Evolutionary conservation across 441 rosid species (phyloP), one percentile per base, ranked within the genome.

Genomic region (Kokia cookei): DNA sequence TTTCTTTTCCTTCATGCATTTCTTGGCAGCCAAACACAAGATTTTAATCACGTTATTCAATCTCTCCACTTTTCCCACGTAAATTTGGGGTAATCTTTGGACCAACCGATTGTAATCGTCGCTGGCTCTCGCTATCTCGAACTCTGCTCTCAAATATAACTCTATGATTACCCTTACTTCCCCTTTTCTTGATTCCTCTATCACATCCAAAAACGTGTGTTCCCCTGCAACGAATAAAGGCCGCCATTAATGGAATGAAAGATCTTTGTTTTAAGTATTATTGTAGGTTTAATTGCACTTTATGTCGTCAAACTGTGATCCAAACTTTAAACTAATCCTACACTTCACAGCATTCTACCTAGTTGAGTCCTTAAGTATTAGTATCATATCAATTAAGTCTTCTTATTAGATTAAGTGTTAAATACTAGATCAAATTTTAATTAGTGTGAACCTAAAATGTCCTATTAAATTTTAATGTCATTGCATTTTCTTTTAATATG

Each of bases 1-100:
- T 77, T 78, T 85, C 83, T 79, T 84, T 72, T 86, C 87, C 82
- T 85, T 86, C 90, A 87, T 87, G 85, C 91, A 89, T 69, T 75
- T 89, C 77, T 89, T 89, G 5, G 91, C 91, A 2, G 91, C 90
- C 53, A n/a, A 42, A 69, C 91, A 89, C 14, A 87, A 4, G 10
- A 79, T 77, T 68, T 84, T 85, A 8, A 87, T 84, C 51, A 81
- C 83, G 43, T 54, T 78, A 0, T 65, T 78, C 57, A 89, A 61
- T 59, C 93, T 84, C 4, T 86, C 93, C 0, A 78, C 82, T 83
- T 89, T 89, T 3, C 91, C 93, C n/a, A 87, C 84, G 53, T 84
- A 87, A 10, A 81, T 80, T 50, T 87, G 89, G 37, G 93, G 90
- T 11, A 89, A 64, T 70, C 72, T 40, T 5, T 68, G 29, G 15